Percentiles rank a stretch among this genome's conserved stretches.
phyloP scores from a whole-genome alignment of 495 filamentous ascomycete genomes.

The Neurospora hispaniola region DNA sequence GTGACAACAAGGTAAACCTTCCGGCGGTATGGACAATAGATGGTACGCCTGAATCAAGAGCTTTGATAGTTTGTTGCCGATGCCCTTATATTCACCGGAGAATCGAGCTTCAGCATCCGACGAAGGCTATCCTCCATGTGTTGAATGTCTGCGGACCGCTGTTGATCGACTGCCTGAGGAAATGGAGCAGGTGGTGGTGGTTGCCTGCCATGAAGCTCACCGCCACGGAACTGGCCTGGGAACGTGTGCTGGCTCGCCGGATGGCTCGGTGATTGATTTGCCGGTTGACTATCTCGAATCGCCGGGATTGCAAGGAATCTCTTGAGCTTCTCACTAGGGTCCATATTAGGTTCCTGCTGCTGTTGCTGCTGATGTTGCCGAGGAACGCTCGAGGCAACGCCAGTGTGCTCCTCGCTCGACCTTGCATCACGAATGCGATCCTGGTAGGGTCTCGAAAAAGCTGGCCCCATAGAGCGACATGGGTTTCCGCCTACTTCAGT shows the following conservation, averaged over 20 bases:
- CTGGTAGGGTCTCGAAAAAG: constrained; percentile 57
- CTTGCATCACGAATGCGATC: constrained; percentile 52
- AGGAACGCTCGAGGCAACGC: background rate
- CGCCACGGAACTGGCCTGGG: background rate
- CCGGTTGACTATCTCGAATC: background rate
- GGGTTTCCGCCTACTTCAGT: constrained; percentile 54
- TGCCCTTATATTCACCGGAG: constrained; percentile 7
- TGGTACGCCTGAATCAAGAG: constrained; percentile 8
- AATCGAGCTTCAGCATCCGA: constrained; percentile 37
- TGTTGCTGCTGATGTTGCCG: constrained; percentile 6
- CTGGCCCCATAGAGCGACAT: constrained; percentile 43
- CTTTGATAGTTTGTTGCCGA: constrained; percentile 14
- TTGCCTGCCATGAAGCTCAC: background rate
- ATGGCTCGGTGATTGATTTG: background rate
- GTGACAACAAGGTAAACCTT: background rate
- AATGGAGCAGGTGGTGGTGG: background rate
- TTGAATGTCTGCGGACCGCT: constrained; percentile 24
- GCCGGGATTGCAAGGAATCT: constrained; percentile 19
- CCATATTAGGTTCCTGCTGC: constrained; percentile 3
- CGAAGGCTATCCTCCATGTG: constrained; percentile 41
- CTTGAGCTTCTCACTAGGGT: constrained; percentile 23
- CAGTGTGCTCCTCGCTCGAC: constrained; percentile 14
- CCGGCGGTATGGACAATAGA: background rate
- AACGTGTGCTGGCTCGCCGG: background rate
- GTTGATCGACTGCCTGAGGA: background rate